Conservation (phyloP, 768 basidiomycete species). For the Auriculariales sp. region DNA sequence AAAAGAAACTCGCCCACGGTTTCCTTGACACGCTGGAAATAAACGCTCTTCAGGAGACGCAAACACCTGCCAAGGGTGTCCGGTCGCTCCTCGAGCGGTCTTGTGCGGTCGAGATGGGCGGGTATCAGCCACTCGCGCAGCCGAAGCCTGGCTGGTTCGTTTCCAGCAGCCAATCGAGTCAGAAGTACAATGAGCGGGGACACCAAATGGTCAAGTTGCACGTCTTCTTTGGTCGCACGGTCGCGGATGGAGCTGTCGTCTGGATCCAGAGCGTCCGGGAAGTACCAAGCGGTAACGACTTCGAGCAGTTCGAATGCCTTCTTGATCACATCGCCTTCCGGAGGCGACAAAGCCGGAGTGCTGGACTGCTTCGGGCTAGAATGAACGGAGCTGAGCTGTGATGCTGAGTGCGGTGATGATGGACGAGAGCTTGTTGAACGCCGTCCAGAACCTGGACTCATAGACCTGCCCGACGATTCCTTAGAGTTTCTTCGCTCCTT, state of each 20-base stretch:
- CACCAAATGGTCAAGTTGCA: slow-evolving; percentile 61
- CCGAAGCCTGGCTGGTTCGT: slow-evolving; percentile 38
- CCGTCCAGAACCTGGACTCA: slow-evolving; percentile 35
- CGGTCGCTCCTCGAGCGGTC: slow-evolving; percentile 54
- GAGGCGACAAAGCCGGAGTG: slow-evolving; percentile 17
- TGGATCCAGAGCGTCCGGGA: slow-evolving; percentile 47
- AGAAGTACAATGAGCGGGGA: slow-evolving; percentile 67
- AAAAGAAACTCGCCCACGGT: slow-evolving; percentile 80
- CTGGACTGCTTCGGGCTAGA: slow-evolving; percentile 27
- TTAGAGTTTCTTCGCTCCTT: too few relatives aligned
- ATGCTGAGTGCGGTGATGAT: slow-evolving; percentile 18
- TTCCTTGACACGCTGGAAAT: slow-evolving; percentile 58
- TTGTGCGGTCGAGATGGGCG: slow-evolving; percentile 62
- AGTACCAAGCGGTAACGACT: slow-evolving; percentile 39
- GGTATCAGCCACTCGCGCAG: slow-evolving; percentile 63
- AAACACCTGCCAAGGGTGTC: slow-evolving; percentile 70
- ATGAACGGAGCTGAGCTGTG: too few relatives aligned
- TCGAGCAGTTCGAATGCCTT: slow-evolving; percentile 60
- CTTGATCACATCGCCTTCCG: slow-evolving; percentile 21
- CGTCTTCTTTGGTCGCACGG: slow-evolving; percentile 35
- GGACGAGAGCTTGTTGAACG: slow-evolving; percentile 21
- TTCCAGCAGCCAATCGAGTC: slow-evolving; percentile 50
- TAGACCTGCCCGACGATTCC: too few relatives aligned
- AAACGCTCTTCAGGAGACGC: slow-evolving; percentile 59
- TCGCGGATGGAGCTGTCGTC: slow-evolving; percentile 51